These are phyloP conservation scores for Acanthamoeba polyphaga DNA, from an alignment of 208 protist genomes.

Conservation along the genomic window DNA sequence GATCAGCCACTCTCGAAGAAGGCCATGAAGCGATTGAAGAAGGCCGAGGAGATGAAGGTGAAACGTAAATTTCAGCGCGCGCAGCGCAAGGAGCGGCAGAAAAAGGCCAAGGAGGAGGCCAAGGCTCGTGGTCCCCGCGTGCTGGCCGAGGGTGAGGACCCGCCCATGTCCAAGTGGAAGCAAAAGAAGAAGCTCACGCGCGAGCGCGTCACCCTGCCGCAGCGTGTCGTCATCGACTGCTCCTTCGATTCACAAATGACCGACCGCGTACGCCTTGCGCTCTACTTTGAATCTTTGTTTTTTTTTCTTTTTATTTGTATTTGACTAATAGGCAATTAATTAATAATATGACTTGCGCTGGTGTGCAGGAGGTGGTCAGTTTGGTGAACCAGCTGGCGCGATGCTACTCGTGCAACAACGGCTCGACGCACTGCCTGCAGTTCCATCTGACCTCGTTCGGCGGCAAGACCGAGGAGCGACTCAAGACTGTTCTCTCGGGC, in stretches of 20 bases:
- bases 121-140: not conserved
- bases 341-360: too few species aligned
- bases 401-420: slow-evolving; percentile 62
- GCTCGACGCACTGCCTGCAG: slow-evolving; percentile 3
- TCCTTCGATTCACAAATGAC: slow-evolving; percentile 63
- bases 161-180: slow-evolving; percentile 58
- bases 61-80: slow-evolving; percentile 52
- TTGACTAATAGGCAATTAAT: not conserved
- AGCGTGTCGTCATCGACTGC: slow-evolving; percentile 63
- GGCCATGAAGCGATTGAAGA: slow-evolving; percentile 38
- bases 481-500: not conserved
- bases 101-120: slow-evolving; percentile 52
- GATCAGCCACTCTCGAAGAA: slow-evolving; percentile 11
- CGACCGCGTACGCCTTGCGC: not conserved
- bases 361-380: slow-evolving; percentile 19
- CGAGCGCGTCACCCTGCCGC: slow-evolving; percentile 10
- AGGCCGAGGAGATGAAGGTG: slow-evolving; percentile 50
- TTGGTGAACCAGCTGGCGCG: slow-evolving; percentile 61
- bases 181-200: slow-evolving; percentile 38
- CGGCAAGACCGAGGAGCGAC: slow-evolving; percentile 26
- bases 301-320: not conserved
- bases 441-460: slow-evolving; percentile 15
- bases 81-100: slow-evolving; percentile 35
- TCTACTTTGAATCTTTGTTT: not conserved
- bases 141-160: not conserved